Conservation (phyloP, 164 flowering plant genomes). For the Buxus sempervirens region DNA sequence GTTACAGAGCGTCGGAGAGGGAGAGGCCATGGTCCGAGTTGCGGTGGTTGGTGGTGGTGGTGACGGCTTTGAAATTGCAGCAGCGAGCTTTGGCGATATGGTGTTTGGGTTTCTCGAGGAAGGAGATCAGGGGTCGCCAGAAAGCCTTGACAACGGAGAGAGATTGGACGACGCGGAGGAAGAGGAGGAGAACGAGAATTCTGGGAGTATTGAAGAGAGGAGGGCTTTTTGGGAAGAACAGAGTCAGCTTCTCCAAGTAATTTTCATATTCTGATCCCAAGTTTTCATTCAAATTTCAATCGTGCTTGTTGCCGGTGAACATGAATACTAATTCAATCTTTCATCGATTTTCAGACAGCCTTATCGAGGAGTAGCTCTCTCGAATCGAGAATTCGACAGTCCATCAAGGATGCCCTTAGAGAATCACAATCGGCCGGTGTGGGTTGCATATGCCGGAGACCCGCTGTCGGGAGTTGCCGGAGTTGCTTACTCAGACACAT, state of each 20-base stretch:
- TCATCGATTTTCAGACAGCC: constrained; percentile 41
- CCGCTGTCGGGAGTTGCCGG: constrained; percentile 50
- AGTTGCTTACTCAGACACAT: constrained; percentile 48
- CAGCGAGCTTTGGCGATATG: constrained; percentile 35
- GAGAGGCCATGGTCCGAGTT: constrained; percentile 17
- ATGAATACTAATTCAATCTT: no score
- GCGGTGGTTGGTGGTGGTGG: constrained; percentile 18
- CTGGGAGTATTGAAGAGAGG: constrained; percentile 9
- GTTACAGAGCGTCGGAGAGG: no score
- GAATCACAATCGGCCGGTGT: constrained; percentile 30
- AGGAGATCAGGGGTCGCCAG: constrained; percentile 11
- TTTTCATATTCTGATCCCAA: neutral
- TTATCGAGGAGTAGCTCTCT: constrained; percentile 53
- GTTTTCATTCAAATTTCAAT: no score
- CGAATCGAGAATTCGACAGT: constrained; percentile 56
- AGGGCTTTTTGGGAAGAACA: constrained; percentile 28
- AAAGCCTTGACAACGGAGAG: constrained; percentile 1
- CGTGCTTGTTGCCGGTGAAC: no score
- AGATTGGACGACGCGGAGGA: constrained; percentile 7
- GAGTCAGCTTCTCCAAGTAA: constrained; percentile 27
- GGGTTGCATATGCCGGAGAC: constrained; percentile 44
- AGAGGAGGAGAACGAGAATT: constrained; percentile 10
- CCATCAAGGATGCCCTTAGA: constrained; percentile 47
- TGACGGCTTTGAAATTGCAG: constrained; percentile 14
- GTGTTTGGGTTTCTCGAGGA: constrained; percentile 45